A percentile compares a stretch with the other conserved stretches of the same genome.
Evolutionary conservation across 257 asterid species (phyloP).

Genomic region (Hygrophila difformis): DNA sequence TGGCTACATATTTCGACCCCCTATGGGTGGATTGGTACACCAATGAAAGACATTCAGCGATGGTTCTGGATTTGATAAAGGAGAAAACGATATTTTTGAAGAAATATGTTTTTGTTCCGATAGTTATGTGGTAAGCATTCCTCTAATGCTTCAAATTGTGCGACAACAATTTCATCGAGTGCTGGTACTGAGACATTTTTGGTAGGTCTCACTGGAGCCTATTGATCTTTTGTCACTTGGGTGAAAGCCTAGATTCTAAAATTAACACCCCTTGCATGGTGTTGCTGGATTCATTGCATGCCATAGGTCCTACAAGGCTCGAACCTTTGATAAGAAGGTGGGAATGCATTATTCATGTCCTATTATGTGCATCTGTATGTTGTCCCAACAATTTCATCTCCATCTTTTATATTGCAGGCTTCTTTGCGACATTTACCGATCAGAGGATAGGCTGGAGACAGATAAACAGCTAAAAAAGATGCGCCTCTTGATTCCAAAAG

Average conservation of each 20-base stretch:
- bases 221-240: slow-evolving; percentile 63
- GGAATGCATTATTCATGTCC: not conserved
- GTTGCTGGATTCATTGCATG: slow-evolving; percentile 54
- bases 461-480: slow-evolving; percentile 25
- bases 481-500: slow-evolving; percentile 55
- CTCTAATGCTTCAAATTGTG: not conserved
- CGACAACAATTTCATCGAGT: not conserved
- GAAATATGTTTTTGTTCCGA: slow-evolving; percentile 36
- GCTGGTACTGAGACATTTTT: not conserved
- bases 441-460: slow-evolving; percentile 27
- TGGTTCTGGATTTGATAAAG: slow-evolving; percentile 32
- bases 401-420: slow-evolving; percentile 24
- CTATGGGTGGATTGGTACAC: slow-evolving; percentile 28
- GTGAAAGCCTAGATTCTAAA: slow-evolving; percentile 26
- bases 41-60: slow-evolving; percentile 14
- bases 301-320: slow-evolving; percentile 18
- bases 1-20: slow-evolving; percentile 23
- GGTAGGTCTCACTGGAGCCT: slow-evolving; percentile 79
- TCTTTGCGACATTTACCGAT: slow-evolving; percentile 34
- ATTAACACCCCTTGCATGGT: slow-evolving; percentile 45
- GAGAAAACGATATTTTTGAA: slow-evolving; percentile 28
- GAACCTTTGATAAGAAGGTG: slow-evolving; percentile 60
- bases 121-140: slow-evolving; percentile 25
- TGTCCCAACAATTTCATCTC: too few species aligned
- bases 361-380: not conserved